Evolutionary conservation across 768 basidiomycete species (phyloP), one percentile per base, ranked within the genome.

Genomic region (Flagelloscypha sp.): DNA sequence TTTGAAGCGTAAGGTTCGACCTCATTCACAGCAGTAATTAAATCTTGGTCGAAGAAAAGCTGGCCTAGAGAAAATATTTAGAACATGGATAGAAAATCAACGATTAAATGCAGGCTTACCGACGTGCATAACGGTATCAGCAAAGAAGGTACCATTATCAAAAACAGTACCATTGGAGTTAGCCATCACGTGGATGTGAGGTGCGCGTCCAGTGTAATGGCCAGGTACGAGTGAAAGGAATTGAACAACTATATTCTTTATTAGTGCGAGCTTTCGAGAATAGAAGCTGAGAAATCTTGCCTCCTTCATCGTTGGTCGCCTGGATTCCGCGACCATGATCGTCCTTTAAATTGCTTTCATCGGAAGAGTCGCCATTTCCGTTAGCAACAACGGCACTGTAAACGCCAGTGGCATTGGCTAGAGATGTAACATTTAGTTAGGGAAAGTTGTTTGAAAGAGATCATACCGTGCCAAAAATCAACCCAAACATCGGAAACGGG

Each of bases 181-280:
- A 12, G 45, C 42, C 13, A 44, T 21, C 30, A 47, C 38, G 35
- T 47, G 45, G 25, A 47, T 44, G 37, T 47, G 45, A 5, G 42
- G 22, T 5, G 45, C 18, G 33, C 45, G 45, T 17, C 28, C 30
- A 15, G 38, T 41, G 39, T 47, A 47, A 33, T 47, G 45, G 9
- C 45, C 45, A 4, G 45, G 38, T 17, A 47, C 40, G 8, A 37
- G 25, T 10, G 36, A 41, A 17, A 44, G 36, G 32, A 27, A 47
- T 24, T 43, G 42, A 24, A 36, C 45, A 10, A 44, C 45, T n/a
- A n/a, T n/a, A n/a, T n/a, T n/a, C n/a, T n/a, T n/a, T n/a, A n/a
- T n/a, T n/a, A n/a, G n/a, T n/a, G n/a, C n/a, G n/a, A n/a, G n/a
- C n/a, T n/a, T n/a, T n/a, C n/a, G n/a, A n/a, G n/a, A n/a, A n/a